phyloP scores from a whole-genome alignment of 371 early-diverging fungal species.

The Rhizomucor pusillus region DNA sequence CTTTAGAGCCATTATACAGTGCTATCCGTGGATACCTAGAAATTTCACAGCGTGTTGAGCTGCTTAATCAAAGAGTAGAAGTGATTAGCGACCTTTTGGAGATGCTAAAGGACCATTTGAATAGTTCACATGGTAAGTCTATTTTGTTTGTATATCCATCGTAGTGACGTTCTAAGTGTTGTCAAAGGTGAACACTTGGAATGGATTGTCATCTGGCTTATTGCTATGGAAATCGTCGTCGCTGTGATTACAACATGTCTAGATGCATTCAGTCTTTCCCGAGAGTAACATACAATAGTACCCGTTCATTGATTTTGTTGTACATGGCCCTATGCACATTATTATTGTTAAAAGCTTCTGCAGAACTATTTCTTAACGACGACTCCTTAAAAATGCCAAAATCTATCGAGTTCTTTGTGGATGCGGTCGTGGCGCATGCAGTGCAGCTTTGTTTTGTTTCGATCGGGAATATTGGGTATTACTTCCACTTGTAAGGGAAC shows the following conservation, averaged over 20 bases:
- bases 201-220: conserved; percentile 83
- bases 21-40: conserved; percentile 81
- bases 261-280: conserved; percentile 61
- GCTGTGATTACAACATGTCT: conserved; percentile 77
- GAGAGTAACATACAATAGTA: conserved; percentile 21
- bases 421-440: too few species aligned
- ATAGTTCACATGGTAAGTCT: conserved; percentile 58
- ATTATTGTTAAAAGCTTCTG: too few species aligned
- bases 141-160: neutral
- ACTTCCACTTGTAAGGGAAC: too few species aligned
- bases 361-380: too few species aligned
- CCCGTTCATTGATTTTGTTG: too few species aligned
- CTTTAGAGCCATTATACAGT: conserved; percentile 75
- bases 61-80: conserved; percentile 54
- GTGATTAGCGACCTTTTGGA: conserved; percentile 81
- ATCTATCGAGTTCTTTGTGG: too few species aligned
- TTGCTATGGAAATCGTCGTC: conserved; percentile 78
- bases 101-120: conserved; percentile 83
- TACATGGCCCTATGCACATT: too few species aligned
- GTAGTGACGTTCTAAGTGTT: neutral
- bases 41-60: conserved; percentile 75
- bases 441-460: too few species aligned
- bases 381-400: too few species aligned
- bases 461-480: too few species aligned
- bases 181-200: conserved; percentile 69